Base-by-base conservation (phyloP, 1,139 yeast genomes). In the Eremothecium cymbalariae region DNA sequence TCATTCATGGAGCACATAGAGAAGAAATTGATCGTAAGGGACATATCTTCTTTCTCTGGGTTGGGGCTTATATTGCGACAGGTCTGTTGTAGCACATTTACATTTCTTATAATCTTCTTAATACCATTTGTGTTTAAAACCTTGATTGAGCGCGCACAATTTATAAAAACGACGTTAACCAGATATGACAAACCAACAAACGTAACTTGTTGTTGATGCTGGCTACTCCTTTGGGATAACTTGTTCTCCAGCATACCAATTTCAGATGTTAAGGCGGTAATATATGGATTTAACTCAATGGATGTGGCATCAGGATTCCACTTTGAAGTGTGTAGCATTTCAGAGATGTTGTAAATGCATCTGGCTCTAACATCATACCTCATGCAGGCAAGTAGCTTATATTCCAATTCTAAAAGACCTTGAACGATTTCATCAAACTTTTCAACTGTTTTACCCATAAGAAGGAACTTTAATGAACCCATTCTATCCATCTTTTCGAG, bases 1-100 rank as follows among this genome's bases (percentile, higher is more conserved):
- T 53, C 59, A 31, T 44, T 43, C 8, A 46, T 30, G 2, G 47
- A 49, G 28, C 55, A 51, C 48, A 74, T 50, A 29, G 74, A 74
- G 53, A 75, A 83, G 57, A 76, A 83, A 7, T 63, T 57, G 4
- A 79, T 60, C 0, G 84, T 69, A 26, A 65, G 60, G 13, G 69
- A 58, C 58, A 82, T 78, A 44, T 76, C 73, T 6, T 79, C 75
- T n/a, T 63, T 61, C 32, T 71, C 70, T 0, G 84, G 77, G 33
- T 70, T 68, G 14, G 62, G 57, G 46, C 74, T 69, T 15, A 82
- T 65, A 40, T 74, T 76, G 46, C 85, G 70, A 41, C 80, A 68
- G 68, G 78, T 74, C 52, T 83, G 94, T 58, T 82, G 94, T 32
- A 84, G 59, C 0, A 83, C 78, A 37, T 75, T 69, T 22, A 83